Conservation (phyloP, 371 early-diverging fungal species). For the Haplosporangium sp. region DNA sequence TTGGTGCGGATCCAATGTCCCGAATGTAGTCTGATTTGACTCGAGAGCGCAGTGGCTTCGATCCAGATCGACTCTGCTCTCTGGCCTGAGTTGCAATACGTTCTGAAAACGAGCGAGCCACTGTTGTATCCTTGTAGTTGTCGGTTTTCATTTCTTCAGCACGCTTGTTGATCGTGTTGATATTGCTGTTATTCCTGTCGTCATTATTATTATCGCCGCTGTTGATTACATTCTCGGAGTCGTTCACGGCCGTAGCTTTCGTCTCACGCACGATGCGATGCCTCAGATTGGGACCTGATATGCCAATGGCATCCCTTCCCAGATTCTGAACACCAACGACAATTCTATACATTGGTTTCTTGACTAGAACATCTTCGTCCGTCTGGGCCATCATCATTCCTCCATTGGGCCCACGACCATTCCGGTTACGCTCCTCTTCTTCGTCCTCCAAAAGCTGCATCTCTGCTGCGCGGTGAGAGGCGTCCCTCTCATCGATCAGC, state of each 20-base stretch:
- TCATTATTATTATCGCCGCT: background rate
- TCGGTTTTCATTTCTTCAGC: too few species aligned
- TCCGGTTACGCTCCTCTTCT: conserved; percentile 24
- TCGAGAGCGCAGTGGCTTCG: conserved; percentile 7
- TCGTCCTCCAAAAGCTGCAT: conserved; percentile 43
- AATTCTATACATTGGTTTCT: conserved; percentile 44
- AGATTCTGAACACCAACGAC: conserved; percentile 48
- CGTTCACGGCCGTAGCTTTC: background rate
- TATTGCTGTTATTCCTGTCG: background rate
- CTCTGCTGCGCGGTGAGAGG: conserved; percentile 35
- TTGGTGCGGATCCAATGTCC: conserved; percentile 37
- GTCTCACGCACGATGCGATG: conserved; percentile 11
- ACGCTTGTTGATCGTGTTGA: too few species aligned
- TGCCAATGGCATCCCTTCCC: conserved; percentile 1
- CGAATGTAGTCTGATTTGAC: conserved; percentile 36
- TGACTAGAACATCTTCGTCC: conserved; percentile 18
- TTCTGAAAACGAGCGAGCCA: conserved; percentile 11
- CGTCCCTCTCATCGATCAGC: conserved; percentile 48
- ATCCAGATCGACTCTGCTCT: background rate
- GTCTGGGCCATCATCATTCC: conserved; percentile 19
- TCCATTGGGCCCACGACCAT: conserved; percentile 19
- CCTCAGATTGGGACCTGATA: conserved; percentile 22
- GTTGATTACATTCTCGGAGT: background rate
- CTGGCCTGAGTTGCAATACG: background rate
- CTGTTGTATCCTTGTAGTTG: too few species aligned